Conservation (phyloP, 164 flowering plant species). For the Liquidambar formosana region DNA sequence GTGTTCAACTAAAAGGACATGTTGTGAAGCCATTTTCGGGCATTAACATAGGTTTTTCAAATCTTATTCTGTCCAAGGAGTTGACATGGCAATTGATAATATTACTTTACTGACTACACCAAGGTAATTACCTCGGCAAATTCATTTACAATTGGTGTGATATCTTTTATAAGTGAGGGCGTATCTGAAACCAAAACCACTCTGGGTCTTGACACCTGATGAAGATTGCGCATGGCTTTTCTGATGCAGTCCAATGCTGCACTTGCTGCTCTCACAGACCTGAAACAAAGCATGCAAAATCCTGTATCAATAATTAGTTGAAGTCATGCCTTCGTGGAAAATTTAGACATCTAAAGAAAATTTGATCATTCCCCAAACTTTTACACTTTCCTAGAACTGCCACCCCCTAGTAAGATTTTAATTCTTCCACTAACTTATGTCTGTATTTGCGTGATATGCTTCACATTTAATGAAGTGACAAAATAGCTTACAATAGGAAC, state of each 20-base stretch:
- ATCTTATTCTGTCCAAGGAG: neutral
- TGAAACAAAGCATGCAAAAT: constrained; percentile 25
- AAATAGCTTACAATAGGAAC: too few species aligned
- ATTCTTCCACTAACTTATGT: neutral
- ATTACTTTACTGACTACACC: neutral
- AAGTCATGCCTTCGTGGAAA: neutral
- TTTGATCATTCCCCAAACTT: neutral
- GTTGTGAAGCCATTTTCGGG: neutral
- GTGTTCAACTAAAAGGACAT: neutral
- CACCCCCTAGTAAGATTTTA: neutral
- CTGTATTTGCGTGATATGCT: neutral
- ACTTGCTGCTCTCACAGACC: constrained; percentile 66
- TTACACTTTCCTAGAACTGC: neutral
- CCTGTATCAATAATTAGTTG: neutral
- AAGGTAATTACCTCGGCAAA: constrained; percentile 72
- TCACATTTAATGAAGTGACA: too few species aligned
- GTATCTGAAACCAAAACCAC: constrained; percentile 86
- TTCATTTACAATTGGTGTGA: constrained; percentile 46
- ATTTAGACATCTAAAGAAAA: neutral
- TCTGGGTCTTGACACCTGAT: constrained; percentile 42
- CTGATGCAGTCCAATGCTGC: constrained; percentile 78
- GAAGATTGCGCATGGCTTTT: constrained; percentile 41
- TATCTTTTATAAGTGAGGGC: constrained; percentile 60
- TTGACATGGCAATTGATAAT: neutral
- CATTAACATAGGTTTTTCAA: neutral